Conservation (phyloP, 2,329 filamentous ascomycete genomes). For the Cytospora paraplurivora region DNA sequence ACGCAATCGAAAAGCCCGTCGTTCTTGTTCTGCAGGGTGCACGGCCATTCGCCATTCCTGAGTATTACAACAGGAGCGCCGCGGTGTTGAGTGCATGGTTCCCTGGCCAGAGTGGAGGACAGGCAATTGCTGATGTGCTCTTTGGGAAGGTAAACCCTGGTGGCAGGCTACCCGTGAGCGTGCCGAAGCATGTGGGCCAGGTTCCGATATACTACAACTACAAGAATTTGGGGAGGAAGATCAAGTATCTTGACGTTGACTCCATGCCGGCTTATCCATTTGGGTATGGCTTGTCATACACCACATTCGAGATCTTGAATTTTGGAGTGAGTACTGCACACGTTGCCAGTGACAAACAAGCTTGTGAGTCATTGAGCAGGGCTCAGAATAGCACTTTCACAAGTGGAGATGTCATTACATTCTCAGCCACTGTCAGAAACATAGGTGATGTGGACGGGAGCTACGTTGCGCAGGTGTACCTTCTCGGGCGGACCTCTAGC, state of each 20-base stretch:
- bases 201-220: conserved; percentile 42
- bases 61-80: conserved; percentile 42
- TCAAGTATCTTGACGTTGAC: conserved; percentile 37
- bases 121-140: conserved; percentile 41
- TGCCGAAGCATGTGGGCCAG: conserved; percentile 40
- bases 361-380: no score
- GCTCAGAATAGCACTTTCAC: conserved; percentile 4
- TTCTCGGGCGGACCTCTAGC: conserved; percentile 42
- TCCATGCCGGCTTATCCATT: conserved; percentile 39
- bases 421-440: conserved; percentile 40
- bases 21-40: conserved; percentile 46
- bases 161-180: conserved; percentile 39
- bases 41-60: conserved; percentile 44
- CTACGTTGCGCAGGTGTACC: conserved; percentile 46
- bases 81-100: conserved; percentile 45
- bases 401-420: conserved; percentile 38
- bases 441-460: conserved; percentile 39
- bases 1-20: conserved; percentile 43
- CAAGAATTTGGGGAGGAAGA: conserved; percentile 36
- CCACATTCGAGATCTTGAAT: conserved; percentile 34
- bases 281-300: conserved; percentile 41
- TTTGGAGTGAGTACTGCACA: conserved; percentile 32
- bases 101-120: conserved; percentile 39
- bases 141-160: conserved; percentile 40
- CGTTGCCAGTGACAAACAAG: background rate